Percentiles rank a stretch among this genome's conserved stretches.
Evolutionary conservation across 257 asterid genomes (phyloP).

Genomic region (Asclepias syriaca): DNA sequence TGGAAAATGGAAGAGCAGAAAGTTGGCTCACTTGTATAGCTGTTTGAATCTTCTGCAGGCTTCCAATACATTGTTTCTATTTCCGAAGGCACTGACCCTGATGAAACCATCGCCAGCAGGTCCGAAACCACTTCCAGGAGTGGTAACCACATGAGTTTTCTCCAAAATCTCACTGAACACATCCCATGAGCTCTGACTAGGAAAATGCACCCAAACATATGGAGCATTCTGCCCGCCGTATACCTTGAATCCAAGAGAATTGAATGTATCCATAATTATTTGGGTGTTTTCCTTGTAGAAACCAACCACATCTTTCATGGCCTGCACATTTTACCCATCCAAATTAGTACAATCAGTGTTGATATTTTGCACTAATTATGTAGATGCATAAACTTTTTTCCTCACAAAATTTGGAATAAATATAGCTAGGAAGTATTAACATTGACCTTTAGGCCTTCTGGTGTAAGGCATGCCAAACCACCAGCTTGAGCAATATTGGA

Average conservation of each 20-base stretch:
- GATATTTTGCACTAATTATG: background rate
- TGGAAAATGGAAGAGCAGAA: background rate
- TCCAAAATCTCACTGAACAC: slow-evolving; percentile 86
- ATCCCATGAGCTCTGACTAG: slow-evolving; percentile 95
- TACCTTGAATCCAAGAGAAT: slow-evolving; percentile 82
- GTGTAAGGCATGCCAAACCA: slow-evolving; percentile 80
- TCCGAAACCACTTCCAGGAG: slow-evolving; percentile 98
- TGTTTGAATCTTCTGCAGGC: slow-evolving; percentile 96
- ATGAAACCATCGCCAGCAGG: slow-evolving; percentile 95
- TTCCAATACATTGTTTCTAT: slow-evolving; percentile 79
- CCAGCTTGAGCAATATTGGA: slow-evolving; percentile 97
- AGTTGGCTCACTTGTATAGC: slow-evolving; percentile 54
- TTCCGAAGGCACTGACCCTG: slow-evolving; percentile 91
- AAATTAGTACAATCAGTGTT: background rate
- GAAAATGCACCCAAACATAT: slow-evolving; percentile 89
- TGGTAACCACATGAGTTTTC: slow-evolving; percentile 89
- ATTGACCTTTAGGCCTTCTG: slow-evolving; percentile 81
- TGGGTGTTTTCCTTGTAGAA: slow-evolving; percentile 88
- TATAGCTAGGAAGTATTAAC: background rate
- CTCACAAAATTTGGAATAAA: background rate
- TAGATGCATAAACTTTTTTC: background rate
- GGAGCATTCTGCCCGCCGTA: slow-evolving; percentile 99
- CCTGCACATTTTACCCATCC: slow-evolving; percentile 40
- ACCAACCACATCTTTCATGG: slow-evolving; percentile 84
- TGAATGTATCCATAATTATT: slow-evolving; percentile 76